A percentile compares a stretch with the other conserved stretches of the same genome.
Evolutionary conservation across 2,329 filamentous ascomycete species (phyloP).

Genomic region (Chalaropsis ovoidea): DNA sequence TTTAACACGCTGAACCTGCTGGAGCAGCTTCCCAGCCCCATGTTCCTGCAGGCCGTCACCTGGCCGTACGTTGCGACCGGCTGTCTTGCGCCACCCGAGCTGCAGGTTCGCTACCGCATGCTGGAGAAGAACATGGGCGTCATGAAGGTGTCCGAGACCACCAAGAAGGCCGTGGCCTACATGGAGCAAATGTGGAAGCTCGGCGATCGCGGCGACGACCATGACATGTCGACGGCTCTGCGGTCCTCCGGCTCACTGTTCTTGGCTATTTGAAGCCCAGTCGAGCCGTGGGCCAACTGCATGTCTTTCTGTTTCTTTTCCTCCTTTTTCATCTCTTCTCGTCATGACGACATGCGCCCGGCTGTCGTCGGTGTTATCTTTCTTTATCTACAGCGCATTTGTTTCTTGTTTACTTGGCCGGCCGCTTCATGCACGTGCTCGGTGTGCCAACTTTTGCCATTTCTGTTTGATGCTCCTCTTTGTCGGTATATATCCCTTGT

Average conservation of each 20-base stretch:
- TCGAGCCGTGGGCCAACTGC: not conserved
- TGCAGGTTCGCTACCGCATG: conserved; percentile 37
- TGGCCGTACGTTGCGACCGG: conserved; percentile 39
- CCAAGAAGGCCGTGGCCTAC: conserved; percentile 37
- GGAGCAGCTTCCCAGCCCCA: conserved; percentile 32
- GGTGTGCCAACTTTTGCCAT: not conserved
- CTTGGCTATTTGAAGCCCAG: conserved; percentile 16
- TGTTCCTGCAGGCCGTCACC: conserved; percentile 33
- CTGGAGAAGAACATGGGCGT: conserved; percentile 37
- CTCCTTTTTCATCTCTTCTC: not conserved
- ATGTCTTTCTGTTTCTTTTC: not conserved
- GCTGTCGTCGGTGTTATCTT: not conserved
- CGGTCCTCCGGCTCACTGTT: conserved; percentile 21
- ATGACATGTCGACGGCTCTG: conserved; percentile 19
- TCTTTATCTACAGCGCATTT: not conserved
- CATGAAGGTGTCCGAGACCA: conserved; percentile 39
- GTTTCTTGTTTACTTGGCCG: conserved; percentile 1
- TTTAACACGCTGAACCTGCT: conserved; percentile 29
- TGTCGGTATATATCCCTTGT: conserved; percentile 9
- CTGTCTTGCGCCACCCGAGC: conserved; percentile 34
- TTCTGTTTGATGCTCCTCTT: conserved; percentile 10
- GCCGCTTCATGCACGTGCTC: not conserved
- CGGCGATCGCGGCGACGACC: conserved; percentile 14
- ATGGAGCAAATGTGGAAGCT: conserved; percentile 41
- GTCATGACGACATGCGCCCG: not conserved